A percentile compares a stretch with the other conserved stretches of the same genome.
These are phyloP conservation scores for Podospora appendiculata DNA, from an alignment of 495 filamentous ascomycete species.

Conservation along the genomic window DNA sequence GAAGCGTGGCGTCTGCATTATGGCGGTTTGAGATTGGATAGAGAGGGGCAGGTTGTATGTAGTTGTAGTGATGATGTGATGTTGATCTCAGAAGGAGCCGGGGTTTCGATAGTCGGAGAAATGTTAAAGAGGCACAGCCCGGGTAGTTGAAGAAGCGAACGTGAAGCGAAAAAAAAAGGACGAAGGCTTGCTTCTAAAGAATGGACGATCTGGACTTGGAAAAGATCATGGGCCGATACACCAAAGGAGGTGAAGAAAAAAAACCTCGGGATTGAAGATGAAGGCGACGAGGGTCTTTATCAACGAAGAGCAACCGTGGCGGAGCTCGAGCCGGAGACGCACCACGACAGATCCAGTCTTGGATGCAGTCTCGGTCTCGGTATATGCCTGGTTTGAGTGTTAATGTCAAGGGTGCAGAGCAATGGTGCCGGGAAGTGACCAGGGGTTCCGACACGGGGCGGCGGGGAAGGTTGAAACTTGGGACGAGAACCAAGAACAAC, in stretches of 20 bases:
- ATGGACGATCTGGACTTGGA: constrained; percentile 28
- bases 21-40: constrained; percentile 9
- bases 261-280: not conserved
- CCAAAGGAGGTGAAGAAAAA: not conserved
- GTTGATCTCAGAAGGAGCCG: too few species aligned
- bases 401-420: too few species aligned
- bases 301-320: not conserved
- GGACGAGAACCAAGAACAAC: not conserved
- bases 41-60: not conserved
- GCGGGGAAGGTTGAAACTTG: not conserved
- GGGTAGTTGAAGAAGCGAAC: too few species aligned
- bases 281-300: not conserved
- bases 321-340: not conserved
- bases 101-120: too few species aligned
- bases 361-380: not conserved
- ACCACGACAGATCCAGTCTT: not conserved
- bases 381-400: too few species aligned
- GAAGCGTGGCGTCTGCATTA: constrained; percentile 41
- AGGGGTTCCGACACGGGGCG: too few species aligned
- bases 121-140: too few species aligned
- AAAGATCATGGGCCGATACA: constrained; percentile 14
- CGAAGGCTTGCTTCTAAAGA: constrained; percentile 22
- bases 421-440: too few species aligned
- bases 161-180: not conserved
- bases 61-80: not conserved